Percentiles rank a stretch among this genome's conserved stretches.
Evolutionary conservation across 139 green algal species (phyloP).

Genomic region (Klebsormidium nitens): DNA sequence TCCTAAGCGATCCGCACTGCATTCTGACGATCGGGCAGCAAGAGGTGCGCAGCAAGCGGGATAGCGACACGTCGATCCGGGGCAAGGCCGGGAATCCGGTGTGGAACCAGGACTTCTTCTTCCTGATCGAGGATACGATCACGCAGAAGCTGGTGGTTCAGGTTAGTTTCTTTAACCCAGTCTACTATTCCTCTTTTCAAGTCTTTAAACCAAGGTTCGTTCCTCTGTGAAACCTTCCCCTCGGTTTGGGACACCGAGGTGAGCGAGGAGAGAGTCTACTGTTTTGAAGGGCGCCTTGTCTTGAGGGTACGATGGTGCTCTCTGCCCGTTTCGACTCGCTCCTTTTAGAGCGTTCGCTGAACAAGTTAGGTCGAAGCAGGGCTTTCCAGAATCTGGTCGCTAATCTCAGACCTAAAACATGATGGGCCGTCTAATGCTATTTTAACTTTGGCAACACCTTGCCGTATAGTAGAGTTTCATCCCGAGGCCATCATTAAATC

Average conservation of each 20-base stretch:
- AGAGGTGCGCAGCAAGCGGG: slow-evolving; percentile 40
- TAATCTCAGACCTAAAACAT: no score
- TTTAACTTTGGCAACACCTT: no score
- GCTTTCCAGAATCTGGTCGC: no score
- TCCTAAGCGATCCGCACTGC: slow-evolving; percentile 79
- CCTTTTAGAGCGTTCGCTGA: no score
- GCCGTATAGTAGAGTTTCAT: no score
- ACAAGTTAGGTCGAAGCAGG: no score
- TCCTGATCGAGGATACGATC: no score
- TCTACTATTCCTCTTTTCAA: neutral
- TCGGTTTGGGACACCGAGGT: neutral
- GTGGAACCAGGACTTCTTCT: slow-evolving; percentile 38
- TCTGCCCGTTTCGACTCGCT: no score
- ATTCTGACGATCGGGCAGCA: slow-evolving; percentile 75
- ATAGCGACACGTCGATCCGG: slow-evolving; percentile 25
- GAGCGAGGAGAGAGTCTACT: neutral
- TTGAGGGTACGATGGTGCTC: no score
- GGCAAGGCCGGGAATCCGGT: slow-evolving; percentile 4
- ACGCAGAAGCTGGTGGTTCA: no score
- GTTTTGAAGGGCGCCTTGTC: neutral
- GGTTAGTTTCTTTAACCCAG: slow-evolving; percentile 6
- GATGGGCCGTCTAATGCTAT: no score
- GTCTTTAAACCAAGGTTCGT: slow-evolving; percentile 1
- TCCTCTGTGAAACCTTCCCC: neutral
- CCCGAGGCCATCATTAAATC: no score